Evolutionary conservation across 73 alveolate genomes (phyloP).

Genomic region (Breviolum minutum): DNA sequence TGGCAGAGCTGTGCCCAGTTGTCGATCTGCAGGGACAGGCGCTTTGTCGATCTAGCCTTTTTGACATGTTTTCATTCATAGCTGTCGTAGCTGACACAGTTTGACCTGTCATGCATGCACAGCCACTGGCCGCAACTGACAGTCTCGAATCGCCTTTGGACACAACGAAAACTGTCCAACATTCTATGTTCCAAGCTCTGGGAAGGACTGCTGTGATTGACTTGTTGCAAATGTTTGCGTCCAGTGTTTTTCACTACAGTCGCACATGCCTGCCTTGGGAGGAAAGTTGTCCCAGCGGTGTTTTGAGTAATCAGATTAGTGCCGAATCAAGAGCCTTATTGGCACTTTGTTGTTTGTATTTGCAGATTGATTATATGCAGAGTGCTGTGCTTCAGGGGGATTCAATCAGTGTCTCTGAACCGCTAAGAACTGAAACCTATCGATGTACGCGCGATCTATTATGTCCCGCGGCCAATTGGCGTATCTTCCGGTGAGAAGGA

Average conservation of each 20-base stretch:
- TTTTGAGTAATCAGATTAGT: not conserved
- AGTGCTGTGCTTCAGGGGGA: no score
- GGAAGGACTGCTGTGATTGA: not conserved
- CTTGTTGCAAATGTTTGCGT: not conserved
- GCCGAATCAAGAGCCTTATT: not conserved
- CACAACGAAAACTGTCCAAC: not conserved
- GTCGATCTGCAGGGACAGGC: constrained; percentile 51
- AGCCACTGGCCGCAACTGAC: not conserved
- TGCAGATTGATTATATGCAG: no score
- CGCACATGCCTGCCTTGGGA: not conserved
- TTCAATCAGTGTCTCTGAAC: not conserved
- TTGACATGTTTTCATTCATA: no score
- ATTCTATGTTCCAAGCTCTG: constrained; percentile 13
- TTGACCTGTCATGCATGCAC: not conserved
- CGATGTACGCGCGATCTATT: constrained; percentile 49
- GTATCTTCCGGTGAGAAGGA: constrained; percentile 71
- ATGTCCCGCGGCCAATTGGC: constrained; percentile 91
- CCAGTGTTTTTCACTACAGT: no score
- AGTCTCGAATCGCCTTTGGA: constrained; percentile 11
- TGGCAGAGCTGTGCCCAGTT: constrained; percentile 2
- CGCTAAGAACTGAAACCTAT: constrained; percentile 34
- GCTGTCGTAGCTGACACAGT: not conserved
- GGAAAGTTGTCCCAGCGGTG: constrained; percentile 6
- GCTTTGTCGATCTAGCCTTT: not conserved
- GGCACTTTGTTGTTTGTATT: no score